Base-by-base conservation (phyloP, 306 rosid genomes). In the Leucaena leucocephala region DNA sequence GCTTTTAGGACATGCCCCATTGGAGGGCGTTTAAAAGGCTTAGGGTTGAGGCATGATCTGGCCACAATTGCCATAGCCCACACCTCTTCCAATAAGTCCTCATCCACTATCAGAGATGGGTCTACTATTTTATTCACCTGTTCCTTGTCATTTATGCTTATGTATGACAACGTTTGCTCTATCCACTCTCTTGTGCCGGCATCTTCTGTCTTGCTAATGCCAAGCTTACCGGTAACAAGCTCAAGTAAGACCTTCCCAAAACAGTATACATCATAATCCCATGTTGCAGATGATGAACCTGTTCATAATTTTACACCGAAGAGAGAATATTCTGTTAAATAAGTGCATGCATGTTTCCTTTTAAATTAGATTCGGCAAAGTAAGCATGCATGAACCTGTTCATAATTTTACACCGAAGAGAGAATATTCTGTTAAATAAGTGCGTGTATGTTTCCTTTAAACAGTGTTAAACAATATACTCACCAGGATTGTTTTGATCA, bases 21-120 rank as follows among this genome's bases (percentile, higher is more conserved):
- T 3, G 80, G 86, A n/a, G 99, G 99, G n/a, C 99, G 98, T 82
- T 86, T 90, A 7, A 90, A 84, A 61, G 97, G 88, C 80, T 80
- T 90, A 5, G 97, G 94, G 78, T 90, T 96, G 46, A 96, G 89
- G 86, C 99, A 96, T n/a, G 97, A 89, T 83, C 90, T 84, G 58
- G 99, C 99, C 50, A 96, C 92, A 27, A 96, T 88, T 40, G 97
- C 92, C 93, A 93, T 90, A 14, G 98, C 97, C 99, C 98, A 96
- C n/a, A 91, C 96, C 83, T 96, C 99, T 81, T 96, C 97, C 80
- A 96, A 42, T 22, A 93, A 84, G 87, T 96, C 99, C 68, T 96
- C 99, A 57, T 96, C 92, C 66, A 96, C 82, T 10, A 96, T 89
- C 72, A 96, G 83, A 65, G 91, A 85, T 3, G 99, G 94, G 61